Evolutionary conservation across 2,329 filamentous ascomycete genomes (phyloP), one percentile per base, ranked within the genome.

Genomic region (Ophiobolus disseminans): DNA sequence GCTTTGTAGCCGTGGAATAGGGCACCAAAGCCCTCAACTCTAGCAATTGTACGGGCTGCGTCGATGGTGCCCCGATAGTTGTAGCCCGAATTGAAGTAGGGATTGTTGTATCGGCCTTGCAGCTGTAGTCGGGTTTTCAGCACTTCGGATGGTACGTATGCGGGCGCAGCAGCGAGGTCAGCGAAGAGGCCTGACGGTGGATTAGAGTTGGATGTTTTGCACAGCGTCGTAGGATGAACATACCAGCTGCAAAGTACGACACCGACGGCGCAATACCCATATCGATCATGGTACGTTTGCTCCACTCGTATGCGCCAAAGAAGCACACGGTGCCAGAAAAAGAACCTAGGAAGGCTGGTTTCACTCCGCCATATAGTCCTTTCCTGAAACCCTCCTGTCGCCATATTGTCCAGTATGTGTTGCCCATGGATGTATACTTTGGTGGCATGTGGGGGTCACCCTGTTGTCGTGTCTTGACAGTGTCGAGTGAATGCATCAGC

Each of bases 401-500:
- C 75, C 89, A 89, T 68, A 99, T 99, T 31, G 89, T 97, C 69
- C 89, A 84, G 76, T 97, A 99, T 3, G 93, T 94, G 49, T 88
- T 89, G 30, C 89, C 89, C 73, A 97, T 86, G 13, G 91, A 93
- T 9, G 89, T 88, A 76, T 99, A 99, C 76, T 90, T 96, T 1
- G 94, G 89, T 17, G 94, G 94, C 52, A 96, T 83, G 70, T 94
- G 88, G 35, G 93, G 92, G 68, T 97, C 94, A 66, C 93, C 94
- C 76, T 99, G 94, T 73, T 99, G 95, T 62, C 94, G 85, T 37
- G 94, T 99, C 78, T 99, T 99, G 65, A 99, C 94, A 1, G 94
- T 99, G 74, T 99, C 94, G 68, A 99, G 83, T 36, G 93, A 97
- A 78, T 99, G 94, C 94, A 99, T 99, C 60, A 99, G 80, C 83